These are phyloP conservation scores for Zasmidium cellare DNA, from an alignment of 2,329 filamentous ascomycete species.

Conservation along the genomic window DNA sequence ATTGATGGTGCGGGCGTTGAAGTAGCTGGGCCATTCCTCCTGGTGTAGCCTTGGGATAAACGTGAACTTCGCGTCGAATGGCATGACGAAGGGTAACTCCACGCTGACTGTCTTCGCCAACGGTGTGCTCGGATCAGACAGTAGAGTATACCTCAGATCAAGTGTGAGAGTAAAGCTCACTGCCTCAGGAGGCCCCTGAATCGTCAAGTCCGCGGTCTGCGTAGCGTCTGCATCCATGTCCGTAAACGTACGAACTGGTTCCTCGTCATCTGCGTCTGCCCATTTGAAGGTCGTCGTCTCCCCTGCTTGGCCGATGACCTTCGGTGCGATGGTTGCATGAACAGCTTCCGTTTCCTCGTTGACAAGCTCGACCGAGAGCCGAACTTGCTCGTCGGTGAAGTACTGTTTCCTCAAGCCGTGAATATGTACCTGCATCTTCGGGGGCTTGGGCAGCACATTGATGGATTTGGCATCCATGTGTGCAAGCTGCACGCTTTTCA, in stretches of 20 bases:
- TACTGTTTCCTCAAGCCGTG: conserved; percentile 67
- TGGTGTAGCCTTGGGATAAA: conserved; percentile 76
- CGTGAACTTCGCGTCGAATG: conserved; percentile 91
- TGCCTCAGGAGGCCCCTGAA: conserved; percentile 45
- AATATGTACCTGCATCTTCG: conserved; percentile 78
- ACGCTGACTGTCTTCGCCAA: conserved; percentile 72
- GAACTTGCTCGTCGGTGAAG: conserved; percentile 79
- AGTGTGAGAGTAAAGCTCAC: conserved; percentile 68
- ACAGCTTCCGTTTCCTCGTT: conserved; percentile 85
- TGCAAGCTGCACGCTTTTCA: conserved; percentile 20
- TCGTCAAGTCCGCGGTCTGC: conserved; percentile 13
- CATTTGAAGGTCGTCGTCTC: conserved; percentile 23
- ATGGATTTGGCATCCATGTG: conserved; percentile 57
- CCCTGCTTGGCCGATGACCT: conserved; percentile 45
- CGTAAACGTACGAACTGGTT: conserved; percentile 9
- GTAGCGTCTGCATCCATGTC: conserved; percentile 15
- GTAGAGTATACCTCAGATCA: conserved; percentile 73
- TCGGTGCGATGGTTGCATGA: conserved; percentile 60
- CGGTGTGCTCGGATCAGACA: conserved; percentile 76
- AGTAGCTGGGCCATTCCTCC: conserved; percentile 84
- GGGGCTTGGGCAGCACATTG: conserved; percentile 81
- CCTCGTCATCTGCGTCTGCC: conserved; percentile 30
- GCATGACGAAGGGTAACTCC: conserved; percentile 71
- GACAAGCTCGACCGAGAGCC: conserved; percentile 66
- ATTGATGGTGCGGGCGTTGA: conserved; percentile 49